phyloP scores from a whole-genome alignment of 768 basidiomycete genomes.

The Suillus bovinus region DNA sequence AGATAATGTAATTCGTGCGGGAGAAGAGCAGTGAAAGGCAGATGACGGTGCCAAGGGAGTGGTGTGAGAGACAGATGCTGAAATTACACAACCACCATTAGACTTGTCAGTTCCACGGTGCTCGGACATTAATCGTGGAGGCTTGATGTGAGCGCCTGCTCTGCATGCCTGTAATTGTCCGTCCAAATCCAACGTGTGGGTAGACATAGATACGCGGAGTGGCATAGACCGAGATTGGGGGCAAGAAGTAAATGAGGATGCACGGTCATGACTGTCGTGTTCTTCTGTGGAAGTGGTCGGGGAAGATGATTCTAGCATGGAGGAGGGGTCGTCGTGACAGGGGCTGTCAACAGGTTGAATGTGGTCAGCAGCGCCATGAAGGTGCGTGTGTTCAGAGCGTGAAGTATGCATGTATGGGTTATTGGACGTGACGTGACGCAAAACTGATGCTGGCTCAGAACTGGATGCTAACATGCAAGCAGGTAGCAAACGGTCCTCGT shows the following conservation, averaged over 20 bases:
- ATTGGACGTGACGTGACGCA: background rate
- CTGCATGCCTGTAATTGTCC: constrained; percentile 12
- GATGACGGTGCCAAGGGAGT: background rate
- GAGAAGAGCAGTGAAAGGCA: background rate
- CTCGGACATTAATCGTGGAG: constrained; percentile 23
- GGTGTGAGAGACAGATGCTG: constrained; percentile 8
- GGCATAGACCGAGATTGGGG: constrained; percentile 4
- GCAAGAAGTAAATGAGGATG: background rate
- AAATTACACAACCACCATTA: background rate
- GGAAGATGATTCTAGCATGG: background rate
- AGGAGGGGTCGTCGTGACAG: background rate
- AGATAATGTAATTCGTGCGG: background rate
- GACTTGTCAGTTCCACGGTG: constrained; percentile 17
- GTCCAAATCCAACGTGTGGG: constrained; percentile 9
- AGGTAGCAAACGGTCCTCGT: constrained; percentile 1
- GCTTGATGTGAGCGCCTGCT: constrained; percentile 15
- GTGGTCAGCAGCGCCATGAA: background rate
- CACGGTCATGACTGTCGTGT: background rate
- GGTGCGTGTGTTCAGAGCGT: background rate
- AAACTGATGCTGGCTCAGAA: constrained; percentile 2
- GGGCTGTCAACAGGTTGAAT: background rate
- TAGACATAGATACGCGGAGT: background rate
- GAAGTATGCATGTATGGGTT: background rate
- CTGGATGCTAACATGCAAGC: background rate
- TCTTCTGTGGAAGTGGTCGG: background rate